Evolutionary conservation across 139 green algal species (phyloP).

Genomic region (Chlamydomonas incerta): DNA sequence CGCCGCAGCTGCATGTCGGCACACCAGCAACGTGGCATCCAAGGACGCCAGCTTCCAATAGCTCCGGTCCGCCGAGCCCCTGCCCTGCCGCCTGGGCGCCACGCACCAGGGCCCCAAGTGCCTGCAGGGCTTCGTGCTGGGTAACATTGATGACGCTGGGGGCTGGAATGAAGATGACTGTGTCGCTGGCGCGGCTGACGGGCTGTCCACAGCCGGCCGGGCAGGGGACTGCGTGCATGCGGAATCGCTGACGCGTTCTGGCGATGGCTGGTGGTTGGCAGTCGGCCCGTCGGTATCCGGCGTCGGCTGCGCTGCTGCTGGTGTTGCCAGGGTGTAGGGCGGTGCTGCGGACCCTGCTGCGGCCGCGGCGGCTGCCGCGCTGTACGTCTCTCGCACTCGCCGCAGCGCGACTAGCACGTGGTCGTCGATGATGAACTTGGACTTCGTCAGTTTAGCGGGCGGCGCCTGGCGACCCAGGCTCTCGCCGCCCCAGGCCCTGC

Average conservation of each 20-base stretch:
- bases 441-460: slow-evolving; percentile 26
- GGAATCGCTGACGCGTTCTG: too few species aligned
- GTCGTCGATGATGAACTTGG: slow-evolving; percentile 41
- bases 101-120: background rate
- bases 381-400: background rate
- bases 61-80: background rate
- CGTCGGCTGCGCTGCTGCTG: background rate
- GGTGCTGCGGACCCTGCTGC: background rate
- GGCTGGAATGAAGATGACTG: too few species aligned
- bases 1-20: background rate
- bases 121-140: background rate
- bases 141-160: background rate
- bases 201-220: too few species aligned
- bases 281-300: background rate
- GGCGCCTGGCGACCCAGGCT: background rate
- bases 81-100: background rate
- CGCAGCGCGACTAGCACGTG: slow-evolving; percentile 36
- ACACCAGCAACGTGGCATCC: slow-evolving; percentile 47
- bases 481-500: background rate
- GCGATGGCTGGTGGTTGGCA: too few species aligned
- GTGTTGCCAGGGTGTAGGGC: too few species aligned
- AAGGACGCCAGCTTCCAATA: slow-evolving; percentile 61
- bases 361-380: background rate
- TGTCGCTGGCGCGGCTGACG: too few species aligned
- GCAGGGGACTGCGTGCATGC: too few species aligned